Evolutionary conservation across 2,329 filamentous ascomycete species (phyloP).

Genomic region (Clathrospora elynae): DNA sequence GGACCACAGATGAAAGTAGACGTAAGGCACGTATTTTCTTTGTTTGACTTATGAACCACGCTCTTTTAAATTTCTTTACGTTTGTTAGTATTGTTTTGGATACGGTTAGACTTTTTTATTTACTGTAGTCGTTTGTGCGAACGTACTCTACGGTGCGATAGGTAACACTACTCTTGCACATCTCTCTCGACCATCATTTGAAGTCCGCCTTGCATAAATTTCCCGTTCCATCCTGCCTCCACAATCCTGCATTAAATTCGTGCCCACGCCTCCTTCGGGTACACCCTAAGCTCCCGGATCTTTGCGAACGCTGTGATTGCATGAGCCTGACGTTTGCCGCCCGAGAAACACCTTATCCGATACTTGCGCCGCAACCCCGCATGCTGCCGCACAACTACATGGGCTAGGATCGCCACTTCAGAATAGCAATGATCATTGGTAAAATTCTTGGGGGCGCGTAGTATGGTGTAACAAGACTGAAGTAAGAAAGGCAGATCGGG

Average conservation of each 20-base stretch:
- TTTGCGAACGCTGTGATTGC: too few species aligned
- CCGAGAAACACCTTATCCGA: constrained; percentile 9
- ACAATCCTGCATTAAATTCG: not conserved
- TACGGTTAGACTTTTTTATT: too few species aligned
- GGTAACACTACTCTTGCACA: too few species aligned
- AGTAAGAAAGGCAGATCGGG: not conserved
- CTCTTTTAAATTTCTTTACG: too few species aligned
- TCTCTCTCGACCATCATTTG: too few species aligned
- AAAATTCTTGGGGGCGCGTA: constrained; percentile 11
- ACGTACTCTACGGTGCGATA: too few species aligned
- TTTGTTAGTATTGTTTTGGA: too few species aligned
- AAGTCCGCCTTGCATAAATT: too few species aligned
- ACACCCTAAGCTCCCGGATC: not conserved
- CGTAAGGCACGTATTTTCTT: too few species aligned
- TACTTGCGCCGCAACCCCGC: constrained; percentile 18
- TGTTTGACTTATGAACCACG: too few species aligned
- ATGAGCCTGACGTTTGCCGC: constrained; percentile 7
- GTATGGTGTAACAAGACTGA: constrained; percentile 7
- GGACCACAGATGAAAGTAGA: not conserved
- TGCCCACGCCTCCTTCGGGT: constrained; percentile 1
- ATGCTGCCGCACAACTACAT: constrained; percentile 7
- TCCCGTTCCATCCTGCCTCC: too few species aligned
- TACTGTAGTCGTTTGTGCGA: too few species aligned
- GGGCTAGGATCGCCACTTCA: constrained; percentile 4
- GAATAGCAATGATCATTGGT: constrained; percentile 9